Conservation (phyloP, 2,329 filamentous ascomycete species). For the Akanthomyces lecanii region DNA sequence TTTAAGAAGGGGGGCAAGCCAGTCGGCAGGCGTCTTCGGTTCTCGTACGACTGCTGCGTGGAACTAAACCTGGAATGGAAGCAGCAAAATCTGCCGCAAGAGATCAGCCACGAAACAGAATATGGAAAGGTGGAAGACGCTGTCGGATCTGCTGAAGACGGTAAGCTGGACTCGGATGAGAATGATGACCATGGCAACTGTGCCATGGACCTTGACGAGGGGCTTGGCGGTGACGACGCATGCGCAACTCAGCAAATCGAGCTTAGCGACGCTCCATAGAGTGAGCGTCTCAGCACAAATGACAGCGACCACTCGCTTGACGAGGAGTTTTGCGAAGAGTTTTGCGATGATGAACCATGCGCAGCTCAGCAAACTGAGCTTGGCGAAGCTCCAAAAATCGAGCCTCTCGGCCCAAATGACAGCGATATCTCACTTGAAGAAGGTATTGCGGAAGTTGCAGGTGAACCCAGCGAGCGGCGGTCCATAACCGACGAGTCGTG, state of each 20-base stretch:
- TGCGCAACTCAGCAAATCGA: background rate
- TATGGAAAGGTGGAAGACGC: background rate
- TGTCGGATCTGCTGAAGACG: background rate
- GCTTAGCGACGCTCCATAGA: background rate
- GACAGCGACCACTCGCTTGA: background rate
- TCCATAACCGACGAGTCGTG: background rate
- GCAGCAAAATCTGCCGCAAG: slow-evolving; percentile 10
- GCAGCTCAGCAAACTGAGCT: background rate
- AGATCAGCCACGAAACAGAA: background rate
- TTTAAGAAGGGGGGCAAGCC: slow-evolving; percentile 32
- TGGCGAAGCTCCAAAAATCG: background rate
- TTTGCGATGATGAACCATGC: background rate
- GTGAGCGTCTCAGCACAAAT: background rate
- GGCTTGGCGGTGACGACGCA: background rate
- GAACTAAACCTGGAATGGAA: slow-evolving; percentile 30
- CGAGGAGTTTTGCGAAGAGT: background rate
- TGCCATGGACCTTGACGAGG: background rate
- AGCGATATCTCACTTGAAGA: background rate
- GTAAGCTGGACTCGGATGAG: background rate
- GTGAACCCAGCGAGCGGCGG: background rate
- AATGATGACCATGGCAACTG: background rate
- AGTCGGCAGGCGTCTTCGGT: slow-evolving; percentile 32
- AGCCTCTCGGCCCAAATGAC: background rate
- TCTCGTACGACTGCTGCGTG: slow-evolving; percentile 31
- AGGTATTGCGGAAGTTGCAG: background rate